Evolutionary conservation across 2,329 filamentous ascomycete genomes (phyloP).

Genomic region (Fusarium duplospermum): DNA sequence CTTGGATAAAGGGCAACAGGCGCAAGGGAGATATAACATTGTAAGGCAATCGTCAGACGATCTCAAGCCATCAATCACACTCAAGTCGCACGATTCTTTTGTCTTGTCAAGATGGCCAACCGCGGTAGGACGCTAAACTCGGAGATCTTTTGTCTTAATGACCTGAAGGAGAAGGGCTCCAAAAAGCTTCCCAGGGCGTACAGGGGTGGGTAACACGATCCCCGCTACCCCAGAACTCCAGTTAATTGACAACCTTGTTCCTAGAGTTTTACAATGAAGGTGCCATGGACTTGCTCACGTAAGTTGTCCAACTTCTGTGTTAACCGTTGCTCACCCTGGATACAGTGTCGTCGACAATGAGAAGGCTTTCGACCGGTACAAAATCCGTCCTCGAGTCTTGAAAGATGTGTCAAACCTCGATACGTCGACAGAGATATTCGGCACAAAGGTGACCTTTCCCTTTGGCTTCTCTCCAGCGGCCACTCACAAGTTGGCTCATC

Average conservation of each 20-base stretch:
- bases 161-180: conserved; percentile 7
- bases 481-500: conserved; percentile 64
- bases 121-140: not conserved
- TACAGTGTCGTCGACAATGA: conserved; percentile 60
- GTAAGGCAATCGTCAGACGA: not conserved
- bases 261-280: not conserved
- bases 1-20: not conserved
- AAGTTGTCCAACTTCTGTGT: not conserved
- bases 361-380: conserved; percentile 61
- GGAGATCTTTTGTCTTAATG: conserved; percentile 15
- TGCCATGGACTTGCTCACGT: conserved; percentile 1
- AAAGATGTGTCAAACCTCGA: conserved; percentile 52
- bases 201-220: not conserved
- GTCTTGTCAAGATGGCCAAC: conserved; percentile 3
- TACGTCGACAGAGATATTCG: conserved; percentile 57
- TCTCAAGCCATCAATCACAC: not conserved
- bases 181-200: conserved; percentile 1
- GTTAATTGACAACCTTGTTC: not conserved
- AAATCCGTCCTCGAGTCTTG: conserved; percentile 59
- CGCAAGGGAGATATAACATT: not conserved
- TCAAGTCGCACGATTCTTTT: not conserved
- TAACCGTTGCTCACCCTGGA: not conserved
- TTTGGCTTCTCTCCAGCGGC: conserved; percentile 66
- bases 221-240: not conserved
- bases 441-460: conserved; percentile 58